phyloP scores from a whole-genome alignment of 1,139 yeast genomes.

The Yamadazyma atmosphaerica region DNA sequence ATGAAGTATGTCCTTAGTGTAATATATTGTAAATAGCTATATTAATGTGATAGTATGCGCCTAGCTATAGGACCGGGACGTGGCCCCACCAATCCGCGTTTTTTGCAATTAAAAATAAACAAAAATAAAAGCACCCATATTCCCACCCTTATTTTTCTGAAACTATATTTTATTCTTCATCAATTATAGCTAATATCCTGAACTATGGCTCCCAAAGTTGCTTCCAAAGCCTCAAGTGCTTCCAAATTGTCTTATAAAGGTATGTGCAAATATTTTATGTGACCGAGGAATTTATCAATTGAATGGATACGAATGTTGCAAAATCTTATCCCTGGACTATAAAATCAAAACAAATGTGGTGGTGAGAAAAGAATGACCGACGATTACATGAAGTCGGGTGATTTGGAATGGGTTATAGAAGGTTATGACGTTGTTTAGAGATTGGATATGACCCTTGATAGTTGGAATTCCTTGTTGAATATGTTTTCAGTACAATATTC shows the following conservation, averaged over 20 bases:
- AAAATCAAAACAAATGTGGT: constrained; percentile 4
- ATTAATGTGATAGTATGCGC: not conserved
- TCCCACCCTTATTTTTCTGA: constrained; percentile 5
- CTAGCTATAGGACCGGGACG: too few relatives aligned
- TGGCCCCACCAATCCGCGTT: constrained; percentile 8
- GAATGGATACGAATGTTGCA: not conserved
- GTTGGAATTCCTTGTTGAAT: too few relatives aligned
- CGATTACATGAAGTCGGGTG: not conserved
- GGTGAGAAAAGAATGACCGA: not conserved
- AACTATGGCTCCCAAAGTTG: constrained; percentile 25
- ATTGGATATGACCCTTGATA: not conserved
- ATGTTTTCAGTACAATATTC: too few relatives aligned
- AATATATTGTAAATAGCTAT: constrained; percentile 1
- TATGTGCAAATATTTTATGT: constrained; percentile 25
- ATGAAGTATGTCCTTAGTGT: constrained; percentile 69
- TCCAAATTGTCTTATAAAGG: constrained; percentile 53
- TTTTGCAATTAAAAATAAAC: constrained; percentile 15
- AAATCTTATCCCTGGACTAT: constrained; percentile 1
- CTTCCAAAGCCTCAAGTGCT: constrained; percentile 29
- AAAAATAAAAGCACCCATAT: constrained; percentile 8
- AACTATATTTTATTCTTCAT: not conserved
- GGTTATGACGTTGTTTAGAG: not conserved
- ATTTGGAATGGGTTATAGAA: not conserved
- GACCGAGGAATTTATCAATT: not conserved
- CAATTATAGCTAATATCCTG: constrained; percentile 6